Conservation (phyloP, 768 basidiomycete species). For the Sporobolomyces pararoseus region DNA sequence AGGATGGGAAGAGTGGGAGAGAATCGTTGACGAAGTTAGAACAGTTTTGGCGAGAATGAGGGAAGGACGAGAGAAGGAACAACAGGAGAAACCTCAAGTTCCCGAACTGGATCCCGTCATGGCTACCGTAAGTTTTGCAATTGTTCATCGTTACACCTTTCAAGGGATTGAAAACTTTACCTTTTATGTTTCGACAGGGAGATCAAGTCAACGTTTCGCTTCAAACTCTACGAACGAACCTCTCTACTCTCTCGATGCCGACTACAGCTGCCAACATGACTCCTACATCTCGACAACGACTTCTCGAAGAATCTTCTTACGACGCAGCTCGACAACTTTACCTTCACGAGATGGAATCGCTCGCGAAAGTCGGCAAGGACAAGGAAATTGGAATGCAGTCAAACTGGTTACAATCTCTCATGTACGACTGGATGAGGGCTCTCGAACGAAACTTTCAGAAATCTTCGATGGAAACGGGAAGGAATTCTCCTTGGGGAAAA, state of each 20-base stretch:
- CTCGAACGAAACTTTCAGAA: constrained; percentile 56
- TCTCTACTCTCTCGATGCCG: constrained; percentile 62
- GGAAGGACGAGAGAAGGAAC: constrained; percentile 28
- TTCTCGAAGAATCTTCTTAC: constrained; percentile 79
- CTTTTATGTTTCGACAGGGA: constrained; percentile 10
- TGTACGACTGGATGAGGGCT: constrained; percentile 78
- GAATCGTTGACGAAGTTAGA: constrained; percentile 11
- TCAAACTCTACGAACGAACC: constrained; percentile 67
- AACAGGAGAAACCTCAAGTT: constrained; percentile 10
- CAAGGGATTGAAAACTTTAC: neutral
- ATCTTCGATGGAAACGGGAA: constrained; percentile 53
- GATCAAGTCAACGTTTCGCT: constrained; percentile 47
- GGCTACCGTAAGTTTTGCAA: neutral
- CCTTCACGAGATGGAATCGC: constrained; percentile 60
- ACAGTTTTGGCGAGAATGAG: constrained; percentile 1
- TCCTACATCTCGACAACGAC: constrained; percentile 67
- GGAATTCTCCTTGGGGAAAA: constrained; percentile 35
- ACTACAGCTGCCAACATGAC: constrained; percentile 63
- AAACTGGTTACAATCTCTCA: constrained; percentile 63
- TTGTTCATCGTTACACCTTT: neutral
- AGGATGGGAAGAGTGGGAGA: constrained; percentile 21
- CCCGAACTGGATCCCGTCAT: constrained; percentile 35
- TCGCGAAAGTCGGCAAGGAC: constrained; percentile 57
- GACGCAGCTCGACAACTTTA: constrained; percentile 72
- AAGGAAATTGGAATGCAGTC: constrained; percentile 49